Percentiles rank a stretch among this genome's conserved stretches.
phyloP scores from a whole-genome alignment of 345 rosid species.

The Eucalyptus erythrocorys region DNA sequence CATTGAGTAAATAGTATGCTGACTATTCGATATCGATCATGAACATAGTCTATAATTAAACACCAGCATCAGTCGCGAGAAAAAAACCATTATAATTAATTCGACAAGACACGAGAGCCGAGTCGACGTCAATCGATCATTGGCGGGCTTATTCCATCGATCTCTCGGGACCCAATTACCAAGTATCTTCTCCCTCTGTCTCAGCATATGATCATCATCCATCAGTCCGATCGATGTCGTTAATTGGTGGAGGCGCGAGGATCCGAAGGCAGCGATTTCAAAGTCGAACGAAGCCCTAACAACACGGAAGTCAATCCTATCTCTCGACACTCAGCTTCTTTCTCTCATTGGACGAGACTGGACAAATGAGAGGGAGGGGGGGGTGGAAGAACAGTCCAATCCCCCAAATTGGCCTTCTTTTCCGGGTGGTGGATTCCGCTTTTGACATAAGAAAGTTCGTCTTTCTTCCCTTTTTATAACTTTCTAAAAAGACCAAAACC shows the following conservation, averaged over 20 bases:
- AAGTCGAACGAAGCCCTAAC: background rate
- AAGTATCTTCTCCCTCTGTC: background rate
- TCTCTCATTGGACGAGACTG: background rate
- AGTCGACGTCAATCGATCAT: background rate
- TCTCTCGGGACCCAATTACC: background rate
- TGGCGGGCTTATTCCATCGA: background rate
- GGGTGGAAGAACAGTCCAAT: background rate
- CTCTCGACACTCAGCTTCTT: background rate
- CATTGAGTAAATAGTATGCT: background rate
- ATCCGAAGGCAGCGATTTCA: background rate
- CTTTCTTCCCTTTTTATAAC: background rate
- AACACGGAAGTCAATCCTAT: background rate
- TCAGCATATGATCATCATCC: background rate
- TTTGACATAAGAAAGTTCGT: background rate
- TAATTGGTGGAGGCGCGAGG: background rate
- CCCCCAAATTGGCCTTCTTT: background rate
- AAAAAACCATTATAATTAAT: background rate
- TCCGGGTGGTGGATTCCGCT: background rate
- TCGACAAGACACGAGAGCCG: background rate
- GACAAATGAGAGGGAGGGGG: background rate
- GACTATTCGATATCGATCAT: background rate
- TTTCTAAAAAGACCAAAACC: background rate
- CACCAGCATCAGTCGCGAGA: background rate
- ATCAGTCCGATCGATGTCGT: background rate
- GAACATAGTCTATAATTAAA: no score